Base-by-base conservation (phyloP, 208 protist species). In the Leptomonas pyrrhocoris region DNA sequence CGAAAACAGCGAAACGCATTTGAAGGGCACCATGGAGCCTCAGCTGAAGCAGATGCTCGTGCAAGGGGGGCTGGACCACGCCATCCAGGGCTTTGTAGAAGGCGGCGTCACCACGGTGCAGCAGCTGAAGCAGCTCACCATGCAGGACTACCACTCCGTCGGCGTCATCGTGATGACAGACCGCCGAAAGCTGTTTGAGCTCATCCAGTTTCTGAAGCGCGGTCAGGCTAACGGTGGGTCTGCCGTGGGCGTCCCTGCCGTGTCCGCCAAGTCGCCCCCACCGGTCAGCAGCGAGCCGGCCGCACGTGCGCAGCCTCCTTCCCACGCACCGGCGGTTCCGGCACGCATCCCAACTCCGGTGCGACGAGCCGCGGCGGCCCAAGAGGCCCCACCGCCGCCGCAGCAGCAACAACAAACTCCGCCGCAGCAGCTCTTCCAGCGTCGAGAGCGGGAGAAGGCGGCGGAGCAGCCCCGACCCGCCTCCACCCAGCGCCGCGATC, bases 131-230 rank as follows among this genome's bases (percentile, higher is more conserved):
- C 82, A 89, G 77, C 87, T 97, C 48, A 95, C 87, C 12, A 94
- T 96, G 90, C 90, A 96, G 66, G 91, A 96, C 68, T 97, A 97
- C 70, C 82, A 93, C 63, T 91, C 88, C 30, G 84, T 98, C 57
- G 94, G 94, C 49, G 83, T 97, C 54, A 91, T 91, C 65, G 87
- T 91, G 57, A 96, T 97, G 89, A 84, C 83, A 2, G 94, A 98
- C 80, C 88, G 91, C 28, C 84, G 93, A 9, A 97, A 96, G 75
- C 85, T 98, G 16, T 98, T 98, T 68, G 92, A 97, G 68, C 81
- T 98, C 25, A 98, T 98, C 63, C 92, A 97, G 68, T 85, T 83
- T 27, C 79, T 98, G 56, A 96, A 96, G 79, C 81, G 89, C 54
- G 92, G 92, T 40, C 81, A 84, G 57, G 54, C 79, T 25, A 64